Evolutionary conservation across 352 stramenopile species (phyloP).

Genomic region (Phytophthora boehmeriae): DNA sequence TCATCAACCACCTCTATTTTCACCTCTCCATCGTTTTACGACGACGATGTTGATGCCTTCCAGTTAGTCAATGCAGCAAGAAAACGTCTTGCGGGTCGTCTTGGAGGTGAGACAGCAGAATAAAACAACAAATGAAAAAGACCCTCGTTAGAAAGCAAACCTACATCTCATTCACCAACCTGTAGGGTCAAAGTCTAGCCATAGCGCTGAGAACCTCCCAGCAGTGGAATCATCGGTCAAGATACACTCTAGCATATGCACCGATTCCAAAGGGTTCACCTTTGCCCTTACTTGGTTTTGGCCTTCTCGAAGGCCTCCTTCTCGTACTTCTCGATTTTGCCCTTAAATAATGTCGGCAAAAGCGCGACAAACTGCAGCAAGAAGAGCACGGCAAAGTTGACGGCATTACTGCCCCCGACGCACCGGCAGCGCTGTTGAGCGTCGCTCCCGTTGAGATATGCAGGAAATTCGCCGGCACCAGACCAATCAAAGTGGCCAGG

Average conservation of each 20-base stretch:
- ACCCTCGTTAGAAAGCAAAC: conserved; percentile 3
- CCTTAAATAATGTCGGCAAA: conserved; percentile 85
- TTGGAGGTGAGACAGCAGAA: conserved; percentile 15
- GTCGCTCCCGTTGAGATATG: conserved; percentile 87
- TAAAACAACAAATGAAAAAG: conserved; percentile 3
- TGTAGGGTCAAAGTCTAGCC: background rate
- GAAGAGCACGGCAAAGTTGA: conserved; percentile 87
- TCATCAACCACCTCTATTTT: conserved; percentile 14
- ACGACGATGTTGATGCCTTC: conserved; percentile 28
- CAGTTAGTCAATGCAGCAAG: conserved; percentile 46
- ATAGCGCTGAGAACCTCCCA: background rate
- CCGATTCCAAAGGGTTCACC: background rate
- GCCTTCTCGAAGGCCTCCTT: conserved; percentile 74
- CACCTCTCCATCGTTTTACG: conserved; percentile 31
- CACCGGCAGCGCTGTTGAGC: conserved; percentile 69
- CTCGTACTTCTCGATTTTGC: conserved; percentile 87
- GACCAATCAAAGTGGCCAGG: conserved; percentile 79
- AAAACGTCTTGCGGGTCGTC: conserved; percentile 37
- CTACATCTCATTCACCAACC: background rate
- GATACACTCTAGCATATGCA: background rate
- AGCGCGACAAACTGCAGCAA: conserved; percentile 85
- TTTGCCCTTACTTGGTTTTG: conserved; percentile 40
- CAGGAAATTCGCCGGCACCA: conserved; percentile 85
- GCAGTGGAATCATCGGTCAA: background rate
- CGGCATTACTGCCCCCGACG: conserved; percentile 64